These are phyloP conservation scores for Pseudogymnoascus sp. DNA, from an alignment of 2,329 filamentous ascomycete genomes.

Conservation along the genomic window DNA sequence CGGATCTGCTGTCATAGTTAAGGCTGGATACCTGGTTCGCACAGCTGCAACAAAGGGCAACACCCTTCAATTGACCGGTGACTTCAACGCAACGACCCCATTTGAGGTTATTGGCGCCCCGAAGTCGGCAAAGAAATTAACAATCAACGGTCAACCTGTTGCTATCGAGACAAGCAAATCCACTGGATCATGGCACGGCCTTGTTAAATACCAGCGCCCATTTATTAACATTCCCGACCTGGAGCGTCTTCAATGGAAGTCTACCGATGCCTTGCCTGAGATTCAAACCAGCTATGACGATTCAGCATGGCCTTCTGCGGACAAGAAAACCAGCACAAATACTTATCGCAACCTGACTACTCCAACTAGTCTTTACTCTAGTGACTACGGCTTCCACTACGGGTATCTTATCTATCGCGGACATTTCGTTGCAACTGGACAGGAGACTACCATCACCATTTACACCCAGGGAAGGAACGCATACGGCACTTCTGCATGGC, in stretches of 20 bases:
- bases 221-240: constrained; percentile 49
- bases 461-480: constrained; percentile 58
- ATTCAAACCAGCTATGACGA: constrained; percentile 57
- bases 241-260: constrained; percentile 55
- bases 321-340: constrained; percentile 13
- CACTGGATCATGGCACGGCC: constrained; percentile 42
- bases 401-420: constrained; percentile 64
- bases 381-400: constrained; percentile 67
- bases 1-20: constrained; percentile 43
- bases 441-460: constrained; percentile 49
- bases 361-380: constrained; percentile 57
- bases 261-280: constrained; percentile 64
- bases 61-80: constrained; percentile 56
- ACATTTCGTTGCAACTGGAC: constrained; percentile 57
- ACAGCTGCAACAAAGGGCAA: constrained; percentile 47
- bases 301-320: constrained; percentile 54
- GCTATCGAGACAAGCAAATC: constrained; percentile 28
- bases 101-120: constrained; percentile 62
- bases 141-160: constrained; percentile 30
- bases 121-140: constrained; percentile 53
- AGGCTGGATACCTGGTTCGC: constrained; percentile 56
- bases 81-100: constrained; percentile 60
- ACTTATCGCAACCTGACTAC: constrained; percentile 41
- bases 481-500: constrained; percentile 59
- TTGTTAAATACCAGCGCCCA: constrained; percentile 42